These are phyloP conservation scores for Lepidium aucheri DNA, from an alignment of 345 rosid genomes.

Conservation along the genomic window DNA sequence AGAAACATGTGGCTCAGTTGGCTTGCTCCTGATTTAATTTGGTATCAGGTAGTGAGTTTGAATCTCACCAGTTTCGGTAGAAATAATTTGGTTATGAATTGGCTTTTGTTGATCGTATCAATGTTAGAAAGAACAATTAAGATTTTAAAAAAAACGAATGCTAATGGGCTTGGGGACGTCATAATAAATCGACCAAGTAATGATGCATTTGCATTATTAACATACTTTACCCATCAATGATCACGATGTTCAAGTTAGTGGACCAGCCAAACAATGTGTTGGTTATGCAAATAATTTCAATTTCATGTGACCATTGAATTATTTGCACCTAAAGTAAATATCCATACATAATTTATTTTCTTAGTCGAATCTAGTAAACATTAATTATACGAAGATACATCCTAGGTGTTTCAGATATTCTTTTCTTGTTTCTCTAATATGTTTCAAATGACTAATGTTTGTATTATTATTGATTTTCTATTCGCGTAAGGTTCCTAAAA, in stretches of 20 bases:
- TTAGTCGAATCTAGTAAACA: neutral
- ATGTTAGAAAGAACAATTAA: too few relatives aligned
- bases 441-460: neutral
- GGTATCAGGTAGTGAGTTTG: too few relatives aligned
- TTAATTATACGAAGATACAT: slow-evolving; percentile 2
- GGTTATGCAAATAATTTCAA: slow-evolving; percentile 16
- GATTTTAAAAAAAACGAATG: too few relatives aligned
- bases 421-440: neutral
- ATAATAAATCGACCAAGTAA: slow-evolving; percentile 5
- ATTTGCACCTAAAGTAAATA: slow-evolving; percentile 12
- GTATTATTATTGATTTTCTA: neutral
- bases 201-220: slow-evolving; percentile 16
- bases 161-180: neutral
- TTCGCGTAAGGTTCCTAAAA: too few relatives aligned
- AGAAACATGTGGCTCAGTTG: too few relatives aligned
- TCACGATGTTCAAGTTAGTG: slow-evolving; percentile 15
- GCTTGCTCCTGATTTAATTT: too few relatives aligned
- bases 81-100: too few relatives aligned
- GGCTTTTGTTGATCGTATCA: too few relatives aligned
- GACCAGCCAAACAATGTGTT: slow-evolving; percentile 26
- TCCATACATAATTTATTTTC: neutral
- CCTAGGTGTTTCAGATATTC: slow-evolving; percentile 4
- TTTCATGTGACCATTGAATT: slow-evolving; percentile 16
- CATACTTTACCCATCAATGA: slow-evolving; percentile 12
- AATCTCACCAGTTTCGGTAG: too few relatives aligned